Evolutionary conservation across 2,329 filamentous ascomycete genomes (phyloP).

Genomic region (Rutstroemia sydowiana): DNA sequence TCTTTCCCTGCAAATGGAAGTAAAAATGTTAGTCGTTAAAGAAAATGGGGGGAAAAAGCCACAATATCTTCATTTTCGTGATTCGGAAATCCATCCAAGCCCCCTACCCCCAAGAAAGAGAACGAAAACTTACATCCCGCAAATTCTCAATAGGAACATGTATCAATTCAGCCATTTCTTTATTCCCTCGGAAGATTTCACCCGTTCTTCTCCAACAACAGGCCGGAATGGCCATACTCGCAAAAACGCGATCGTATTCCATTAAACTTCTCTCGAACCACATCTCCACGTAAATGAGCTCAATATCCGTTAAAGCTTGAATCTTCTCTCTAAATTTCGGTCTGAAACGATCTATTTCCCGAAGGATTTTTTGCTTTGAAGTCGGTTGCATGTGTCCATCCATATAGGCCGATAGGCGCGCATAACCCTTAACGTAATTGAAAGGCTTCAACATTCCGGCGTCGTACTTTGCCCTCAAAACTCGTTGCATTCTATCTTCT

Average conservation of each 20-base stretch:
- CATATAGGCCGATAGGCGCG: conserved; percentile 82
- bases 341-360: conserved; percentile 85
- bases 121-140: conserved; percentile 64
- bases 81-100: not conserved
- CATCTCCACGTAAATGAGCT: conserved; percentile 94
- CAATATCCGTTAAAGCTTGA: conserved; percentile 84
- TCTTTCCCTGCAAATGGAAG: conserved; percentile 60
- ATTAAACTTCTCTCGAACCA: conserved; percentile 96
- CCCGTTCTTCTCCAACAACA: conserved; percentile 96
- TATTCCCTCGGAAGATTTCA: conserved; percentile 95
- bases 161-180: conserved; percentile 97
- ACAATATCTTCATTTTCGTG: not conserved
- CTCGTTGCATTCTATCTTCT: conserved; percentile 89
- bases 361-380: conserved; percentile 84
- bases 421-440: conserved; percentile 97
- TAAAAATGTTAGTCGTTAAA: not conserved
- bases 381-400: conserved; percentile 75
- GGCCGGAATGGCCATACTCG: conserved; percentile 96
- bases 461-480: conserved; percentile 92
- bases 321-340: conserved; percentile 96
- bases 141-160: conserved; percentile 85
- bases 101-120: not conserved
- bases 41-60: not conserved
- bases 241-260: conserved; percentile 98
- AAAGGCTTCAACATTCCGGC: conserved; percentile 92